These are phyloP conservation scores for Phylloporus scabripes DNA, from an alignment of 768 basidiomycete genomes.

Conservation along the genomic window DNA sequence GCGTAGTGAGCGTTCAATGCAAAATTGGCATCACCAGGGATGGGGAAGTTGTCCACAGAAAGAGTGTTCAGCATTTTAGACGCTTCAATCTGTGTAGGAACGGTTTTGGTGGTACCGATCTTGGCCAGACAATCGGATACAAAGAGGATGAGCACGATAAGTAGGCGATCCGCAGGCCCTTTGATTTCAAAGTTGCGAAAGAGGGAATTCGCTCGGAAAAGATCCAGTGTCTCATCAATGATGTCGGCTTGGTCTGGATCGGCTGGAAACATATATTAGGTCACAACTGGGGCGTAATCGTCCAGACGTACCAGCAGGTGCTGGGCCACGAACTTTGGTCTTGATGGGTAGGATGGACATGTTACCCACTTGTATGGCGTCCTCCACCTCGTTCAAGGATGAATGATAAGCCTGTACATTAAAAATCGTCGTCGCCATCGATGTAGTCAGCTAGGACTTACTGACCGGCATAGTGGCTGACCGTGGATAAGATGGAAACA, in stretches of 20 bases:
- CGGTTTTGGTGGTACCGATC: constrained; percentile 65
- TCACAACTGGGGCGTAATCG: constrained; percentile 6
- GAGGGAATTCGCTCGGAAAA: constrained; percentile 97
- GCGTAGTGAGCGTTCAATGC: constrained; percentile 90
- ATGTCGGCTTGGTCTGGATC: constrained; percentile 81
- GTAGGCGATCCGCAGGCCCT: constrained; percentile 89
- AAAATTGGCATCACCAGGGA: constrained; percentile 96
- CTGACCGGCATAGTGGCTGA: constrained; percentile 48
- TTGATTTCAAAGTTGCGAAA: constrained; percentile 99
- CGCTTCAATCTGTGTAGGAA: constrained; percentile 78
- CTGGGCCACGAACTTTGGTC: constrained; percentile 89
- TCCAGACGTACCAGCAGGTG: constrained; percentile 58
- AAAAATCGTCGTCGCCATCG: constrained; percentile 1
- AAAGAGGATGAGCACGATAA: constrained; percentile 97
- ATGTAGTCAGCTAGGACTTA: constrained; percentile 8
- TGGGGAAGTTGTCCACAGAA: constrained; percentile 87
- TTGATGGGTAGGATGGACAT: constrained; percentile 85
- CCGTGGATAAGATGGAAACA: constrained; percentile 26
- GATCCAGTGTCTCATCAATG: constrained; percentile 91
- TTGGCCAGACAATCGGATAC: constrained; percentile 96
- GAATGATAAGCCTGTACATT: constrained; percentile 88
- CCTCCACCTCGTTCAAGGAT: constrained; percentile 78
- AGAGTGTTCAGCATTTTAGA: constrained; percentile 84
- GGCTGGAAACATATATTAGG: constrained; percentile 40
- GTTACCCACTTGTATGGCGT: constrained; percentile 84